A percentile compares a stretch with the other conserved stretches of the same genome.
These are phyloP conservation scores for Eucalyptus tenuipes DNA, from an alignment of 345 rosid genomes.

Conservation along the genomic window DNA sequence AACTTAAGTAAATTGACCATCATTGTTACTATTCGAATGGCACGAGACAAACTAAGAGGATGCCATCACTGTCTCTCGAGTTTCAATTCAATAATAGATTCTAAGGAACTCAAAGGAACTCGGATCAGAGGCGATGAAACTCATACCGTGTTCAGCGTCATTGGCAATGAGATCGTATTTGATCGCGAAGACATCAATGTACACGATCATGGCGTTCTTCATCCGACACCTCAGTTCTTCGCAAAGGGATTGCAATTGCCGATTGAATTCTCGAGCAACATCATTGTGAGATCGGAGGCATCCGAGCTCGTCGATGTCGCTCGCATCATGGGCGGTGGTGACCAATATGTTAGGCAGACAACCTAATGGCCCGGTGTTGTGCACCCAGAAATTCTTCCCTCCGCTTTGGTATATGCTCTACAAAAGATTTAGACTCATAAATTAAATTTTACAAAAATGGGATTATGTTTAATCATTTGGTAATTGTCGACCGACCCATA, in stretches of 20 bases:
- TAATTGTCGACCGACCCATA: conserved; percentile 11
- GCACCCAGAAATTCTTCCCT: conserved; percentile 63
- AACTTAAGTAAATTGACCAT: background rate
- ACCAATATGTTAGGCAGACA: conserved; percentile 47
- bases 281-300: conserved; percentile 42
- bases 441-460: background rate
- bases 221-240: conserved; percentile 27
- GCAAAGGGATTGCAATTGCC: conserved; percentile 17
- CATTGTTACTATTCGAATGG: rapidly evolving
- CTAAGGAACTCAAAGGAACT: background rate
- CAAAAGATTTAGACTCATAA: background rate
- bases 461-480: background rate
- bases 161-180: conserved; percentile 37
- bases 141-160: conserved; percentile 23
- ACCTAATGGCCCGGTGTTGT: conserved; percentile 65
- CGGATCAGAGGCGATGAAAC: background rate
- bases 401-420: conserved; percentile 39
- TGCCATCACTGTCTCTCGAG: background rate
- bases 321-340: conserved; percentile 4
- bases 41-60: background rate
- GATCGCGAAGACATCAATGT: conserved; percentile 39
- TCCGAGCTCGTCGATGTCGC: conserved; percentile 42
- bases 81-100: background rate
- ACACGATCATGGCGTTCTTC: conserved; percentile 31
- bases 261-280: conserved; percentile 39